Conservation (phyloP, 2,329 filamentous ascomycete species). For the Trichophyton schoenleinii region DNA sequence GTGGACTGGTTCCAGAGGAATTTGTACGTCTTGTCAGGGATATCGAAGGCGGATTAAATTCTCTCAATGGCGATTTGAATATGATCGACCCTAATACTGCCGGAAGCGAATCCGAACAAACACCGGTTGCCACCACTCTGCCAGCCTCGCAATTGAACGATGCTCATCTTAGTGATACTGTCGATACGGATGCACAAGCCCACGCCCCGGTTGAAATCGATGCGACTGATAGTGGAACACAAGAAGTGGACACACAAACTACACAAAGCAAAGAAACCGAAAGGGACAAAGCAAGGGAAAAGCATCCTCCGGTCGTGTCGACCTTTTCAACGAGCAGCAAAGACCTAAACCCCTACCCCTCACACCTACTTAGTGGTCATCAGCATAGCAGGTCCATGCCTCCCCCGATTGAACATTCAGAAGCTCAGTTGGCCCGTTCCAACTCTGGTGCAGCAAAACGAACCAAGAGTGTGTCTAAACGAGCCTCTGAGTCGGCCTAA, state of each 20-base stretch:
- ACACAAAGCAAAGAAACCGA: constrained; percentile 1
- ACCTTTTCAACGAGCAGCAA: constrained; percentile 41
- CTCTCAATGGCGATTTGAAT: constrained; percentile 46
- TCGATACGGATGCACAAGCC: not conserved
- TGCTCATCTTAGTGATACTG: not conserved
- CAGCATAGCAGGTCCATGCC: constrained; percentile 17
- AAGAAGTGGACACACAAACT: not conserved
- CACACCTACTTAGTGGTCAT: constrained; percentile 26
- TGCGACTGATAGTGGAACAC: not conserved
- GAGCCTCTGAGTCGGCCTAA: constrained; percentile 1
- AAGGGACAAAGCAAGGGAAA: constrained; percentile 16
- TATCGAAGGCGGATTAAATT: constrained; percentile 79
- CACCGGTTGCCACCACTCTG: constrained; percentile 20
- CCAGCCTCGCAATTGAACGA: not conserved
- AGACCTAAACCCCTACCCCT: constrained; percentile 37
- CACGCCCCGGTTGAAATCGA: not conserved
- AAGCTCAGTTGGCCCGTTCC: constrained; percentile 12
- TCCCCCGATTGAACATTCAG: constrained; percentile 18
- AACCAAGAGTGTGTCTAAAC: constrained; percentile 13
- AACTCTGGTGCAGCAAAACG: constrained; percentile 10
- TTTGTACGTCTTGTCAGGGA: constrained; percentile 87
- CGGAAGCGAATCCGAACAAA: constrained; percentile 18
- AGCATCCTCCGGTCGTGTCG: constrained; percentile 36
- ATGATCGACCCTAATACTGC: constrained; percentile 14
- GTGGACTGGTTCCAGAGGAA: constrained; percentile 87